Conservation (phyloP, 352 stramenopile species). For the Peronospora farinosa region DNA sequence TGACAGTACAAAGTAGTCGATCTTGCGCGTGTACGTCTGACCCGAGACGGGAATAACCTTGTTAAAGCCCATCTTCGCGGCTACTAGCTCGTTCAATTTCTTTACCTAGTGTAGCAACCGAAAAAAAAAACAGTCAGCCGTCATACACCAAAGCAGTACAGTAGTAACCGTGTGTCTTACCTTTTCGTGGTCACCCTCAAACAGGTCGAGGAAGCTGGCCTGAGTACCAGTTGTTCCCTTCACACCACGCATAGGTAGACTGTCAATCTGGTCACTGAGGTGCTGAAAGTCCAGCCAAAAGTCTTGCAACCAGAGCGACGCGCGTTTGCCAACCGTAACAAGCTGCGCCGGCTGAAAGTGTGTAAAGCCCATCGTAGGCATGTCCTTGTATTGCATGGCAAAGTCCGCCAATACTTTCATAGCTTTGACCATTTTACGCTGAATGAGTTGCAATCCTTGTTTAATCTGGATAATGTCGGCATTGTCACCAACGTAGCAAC, state of each 20-base stretch:
- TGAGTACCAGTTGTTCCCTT: constrained; percentile 99
- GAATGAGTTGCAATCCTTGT: constrained; percentile 92
- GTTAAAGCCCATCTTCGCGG: constrained; percentile 96
- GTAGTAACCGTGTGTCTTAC: constrained; percentile 3
- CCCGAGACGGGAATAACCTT: constrained; percentile 95
- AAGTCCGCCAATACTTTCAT: constrained; percentile 94
- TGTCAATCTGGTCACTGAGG: constrained; percentile 93
- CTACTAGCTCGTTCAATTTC: constrained; percentile 93
- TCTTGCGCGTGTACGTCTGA: constrained; percentile 99
- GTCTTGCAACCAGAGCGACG: constrained; percentile 97
- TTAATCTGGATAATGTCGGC: constrained; percentile 98
- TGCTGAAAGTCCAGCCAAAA: constrained; percentile 95
- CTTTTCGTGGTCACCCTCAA: constrained; percentile 98
- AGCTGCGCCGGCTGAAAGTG: constrained; percentile 99
- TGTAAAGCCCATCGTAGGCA: constrained; percentile 98
- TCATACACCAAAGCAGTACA: constrained; percentile 3
- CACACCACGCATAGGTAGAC: constrained; percentile 94
- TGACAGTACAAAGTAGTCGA: constrained; percentile 95
- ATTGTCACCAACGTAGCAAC: constrained; percentile 98
- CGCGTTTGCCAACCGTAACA: constrained; percentile 97
- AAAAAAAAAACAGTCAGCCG: constrained; percentile 5
- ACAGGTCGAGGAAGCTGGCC: constrained; percentile 97
- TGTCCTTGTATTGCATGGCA: constrained; percentile 91
- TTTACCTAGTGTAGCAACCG: constrained; percentile 74
- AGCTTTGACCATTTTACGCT: constrained; percentile 96